Evolutionary conservation across 345 rosid species (phyloP).

Genomic region (thale cress (Arabidopsis thaliana)): TAIR10.1 NC_003070.9:25665001-25665500

Average conservation of each 20-base stretch:
- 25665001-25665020: too few relatives aligned
- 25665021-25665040: too few relatives aligned
- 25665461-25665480: constrained; percentile 9
- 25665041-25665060: too few relatives aligned
- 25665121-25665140: too few relatives aligned
- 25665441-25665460: constrained; percentile 25
- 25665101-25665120: too few relatives aligned
- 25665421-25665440: constrained; percentile 4
- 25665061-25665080: too few relatives aligned
- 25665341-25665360: neutral
- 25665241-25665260: neutral
- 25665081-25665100: too few relatives aligned
- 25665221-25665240: neutral
- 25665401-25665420: constrained; percentile 16
- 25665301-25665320: constrained; percentile 17
- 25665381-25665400: constrained; percentile 6
- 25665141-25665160: too few relatives aligned
- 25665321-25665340: constrained; percentile 19
- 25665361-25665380: constrained; percentile 38
- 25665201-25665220: constrained; percentile 1
- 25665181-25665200: neutral
- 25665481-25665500: constrained; percentile 3
- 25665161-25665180: too few relatives aligned
- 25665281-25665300: constrained; percentile 7
- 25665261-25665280: neutral